Conservation (phyloP, 2,329 filamentous ascomycete genomes). For the Epichloe gansuensis region DNA sequence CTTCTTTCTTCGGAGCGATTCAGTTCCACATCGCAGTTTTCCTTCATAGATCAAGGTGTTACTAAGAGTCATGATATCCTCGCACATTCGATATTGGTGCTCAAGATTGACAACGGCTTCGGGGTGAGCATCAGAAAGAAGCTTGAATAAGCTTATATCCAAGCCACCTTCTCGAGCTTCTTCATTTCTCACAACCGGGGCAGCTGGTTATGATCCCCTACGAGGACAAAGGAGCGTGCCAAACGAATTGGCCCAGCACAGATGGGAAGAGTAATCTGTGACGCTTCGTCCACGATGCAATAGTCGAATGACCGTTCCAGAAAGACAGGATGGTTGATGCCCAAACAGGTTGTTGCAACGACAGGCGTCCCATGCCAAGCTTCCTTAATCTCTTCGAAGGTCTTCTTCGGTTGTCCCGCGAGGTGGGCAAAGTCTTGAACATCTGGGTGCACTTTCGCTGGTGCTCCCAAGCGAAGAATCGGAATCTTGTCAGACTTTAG, state of each 20-base stretch:
- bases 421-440: slow-evolving; percentile 77
- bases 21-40: slow-evolving; percentile 76
- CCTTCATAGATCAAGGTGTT: slow-evolving; percentile 92
- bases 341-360: slow-evolving; percentile 89
- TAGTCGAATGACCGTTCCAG: slow-evolving; percentile 87
- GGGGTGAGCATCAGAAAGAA: slow-evolving; percentile 80
- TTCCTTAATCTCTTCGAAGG: slow-evolving; percentile 71
- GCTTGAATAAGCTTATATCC: slow-evolving; percentile 87
- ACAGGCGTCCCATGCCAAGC: slow-evolving; percentile 79
- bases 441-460: slow-evolving; percentile 77
- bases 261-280: slow-evolving; percentile 90
- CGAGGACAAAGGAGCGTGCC: slow-evolving; percentile 84
- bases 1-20: slow-evolving; percentile 56
- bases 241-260: slow-evolving; percentile 89
- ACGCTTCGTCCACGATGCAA: slow-evolving; percentile 96
- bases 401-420: slow-evolving; percentile 58
- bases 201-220: slow-evolving; percentile 93
- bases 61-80: slow-evolving; percentile 88
- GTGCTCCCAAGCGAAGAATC: slow-evolving; percentile 73
- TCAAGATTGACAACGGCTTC: slow-evolving; percentile 81
- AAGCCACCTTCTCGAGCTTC: slow-evolving; percentile 75
- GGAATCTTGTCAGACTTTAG: slow-evolving; percentile 66
- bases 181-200: slow-evolving; percentile 91
- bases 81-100: slow-evolving; percentile 97
- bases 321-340: slow-evolving; percentile 82